Percentiles rank a stretch among this genome's conserved stretches.
Conservation (phyloP, 2,329 filamentous ascomycete genomes). For the Colletotrichum sojae region DNA sequence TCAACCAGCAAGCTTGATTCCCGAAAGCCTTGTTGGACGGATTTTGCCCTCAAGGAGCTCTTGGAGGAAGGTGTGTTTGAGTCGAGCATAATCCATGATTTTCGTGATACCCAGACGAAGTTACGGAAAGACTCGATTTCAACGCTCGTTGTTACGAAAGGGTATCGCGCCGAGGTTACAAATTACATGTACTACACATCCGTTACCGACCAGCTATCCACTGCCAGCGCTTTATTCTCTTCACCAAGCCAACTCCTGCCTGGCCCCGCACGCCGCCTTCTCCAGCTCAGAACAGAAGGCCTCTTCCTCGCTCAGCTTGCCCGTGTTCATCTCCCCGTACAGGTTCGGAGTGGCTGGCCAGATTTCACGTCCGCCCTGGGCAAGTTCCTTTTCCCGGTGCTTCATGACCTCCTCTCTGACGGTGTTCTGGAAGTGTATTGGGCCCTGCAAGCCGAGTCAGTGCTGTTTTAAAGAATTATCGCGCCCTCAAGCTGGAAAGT, state of each 20-base stretch:
- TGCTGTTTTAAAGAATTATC: neutral
- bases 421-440: constrained; percentile 58
- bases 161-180: too few species aligned
- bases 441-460: constrained; percentile 52
- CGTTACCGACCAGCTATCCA: too few species aligned
- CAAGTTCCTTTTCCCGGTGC: constrained; percentile 45
- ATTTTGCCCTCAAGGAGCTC: too few species aligned
- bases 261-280: constrained; percentile 24
- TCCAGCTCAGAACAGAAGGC: constrained; percentile 47
- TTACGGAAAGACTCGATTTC: too few species aligned
- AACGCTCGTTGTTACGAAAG: too few species aligned
- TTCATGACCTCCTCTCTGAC: constrained; percentile 46
- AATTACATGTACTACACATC: too few species aligned
- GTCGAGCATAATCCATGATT: too few species aligned
- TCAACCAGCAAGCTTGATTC: too few species aligned
- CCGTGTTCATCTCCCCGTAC: constrained; percentile 44
- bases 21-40: too few species aligned
- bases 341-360: constrained; percentile 49
- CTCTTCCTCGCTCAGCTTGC: constrained; percentile 47
- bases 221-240: too few species aligned
- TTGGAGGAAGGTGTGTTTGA: too few species aligned
- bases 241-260: constrained; percentile 43
- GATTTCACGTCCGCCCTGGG: constrained; percentile 46
- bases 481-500: neutral
- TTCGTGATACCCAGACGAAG: too few species aligned